These are phyloP conservation scores for Alternaria rosae DNA, from an alignment of 2,329 filamentous ascomycete genomes.

Conservation along the genomic window DNA sequence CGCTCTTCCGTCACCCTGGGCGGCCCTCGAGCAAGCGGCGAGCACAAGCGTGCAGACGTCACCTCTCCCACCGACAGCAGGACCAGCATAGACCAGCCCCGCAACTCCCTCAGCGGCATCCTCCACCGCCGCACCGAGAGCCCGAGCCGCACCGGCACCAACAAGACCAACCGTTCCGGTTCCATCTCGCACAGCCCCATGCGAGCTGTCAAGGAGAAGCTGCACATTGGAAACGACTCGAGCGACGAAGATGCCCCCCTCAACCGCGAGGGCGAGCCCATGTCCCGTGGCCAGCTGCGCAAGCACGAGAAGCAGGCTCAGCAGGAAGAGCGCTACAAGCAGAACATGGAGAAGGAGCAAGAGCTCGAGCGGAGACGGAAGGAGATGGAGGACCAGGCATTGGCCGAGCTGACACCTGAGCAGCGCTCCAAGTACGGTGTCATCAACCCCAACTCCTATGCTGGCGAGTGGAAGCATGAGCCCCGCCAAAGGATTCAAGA, in stretches of 20 bases:
- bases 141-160: conserved; percentile 37
- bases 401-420: conserved; percentile 63
- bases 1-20: conserved; percentile 38
- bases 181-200: conserved; percentile 48
- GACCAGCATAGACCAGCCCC: conserved; percentile 39
- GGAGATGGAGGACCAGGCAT: conserved; percentile 58
- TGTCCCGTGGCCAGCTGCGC: conserved; percentile 59
- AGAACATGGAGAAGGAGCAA: conserved; percentile 53
- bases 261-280: conserved; percentile 59
- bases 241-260: conserved; percentile 50
- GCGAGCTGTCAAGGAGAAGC: conserved; percentile 51
- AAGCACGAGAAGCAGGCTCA: conserved; percentile 57
- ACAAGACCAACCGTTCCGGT: conserved; percentile 33
- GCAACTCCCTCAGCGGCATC: conserved; percentile 42
- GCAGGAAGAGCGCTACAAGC: conserved; percentile 55
- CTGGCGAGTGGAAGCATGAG: conserved; percentile 59
- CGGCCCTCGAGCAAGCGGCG: conserved; percentile 40
- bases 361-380: conserved; percentile 58
- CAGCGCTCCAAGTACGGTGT: conserved; percentile 67
- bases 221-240: conserved; percentile 47
- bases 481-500: conserved; percentile 59
- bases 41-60: conserved; percentile 42
- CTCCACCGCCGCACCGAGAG: conserved; percentile 49
- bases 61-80: conserved; percentile 41
- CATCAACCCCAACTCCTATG: conserved; percentile 65